Percentiles rank a stretch among this genome's conserved stretches.
These are phyloP conservation scores for Colletotrichum sp. DNA, from an alignment of 2,329 filamentous ascomycete genomes.

Conservation along the genomic window DNA sequence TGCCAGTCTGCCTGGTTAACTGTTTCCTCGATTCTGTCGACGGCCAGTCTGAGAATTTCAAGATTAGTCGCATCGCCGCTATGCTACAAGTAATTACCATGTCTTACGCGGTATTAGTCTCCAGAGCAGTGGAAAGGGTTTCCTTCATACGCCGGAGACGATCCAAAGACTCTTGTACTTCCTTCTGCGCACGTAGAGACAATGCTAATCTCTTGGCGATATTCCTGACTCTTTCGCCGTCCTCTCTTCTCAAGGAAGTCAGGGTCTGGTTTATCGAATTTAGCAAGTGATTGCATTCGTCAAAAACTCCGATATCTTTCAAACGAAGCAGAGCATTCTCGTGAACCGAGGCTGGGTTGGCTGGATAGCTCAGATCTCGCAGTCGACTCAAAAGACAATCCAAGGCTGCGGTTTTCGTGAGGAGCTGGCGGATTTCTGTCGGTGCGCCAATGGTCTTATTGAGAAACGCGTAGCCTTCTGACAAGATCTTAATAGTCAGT, in stretches of 20 bases:
- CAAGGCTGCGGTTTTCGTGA: neutral
- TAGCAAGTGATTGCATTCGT: neutral
- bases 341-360: fast-evolving
- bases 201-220: neutral
- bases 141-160: neutral
- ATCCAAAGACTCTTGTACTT: neutral
- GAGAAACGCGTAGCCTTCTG: fast-evolving
- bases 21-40: neutral
- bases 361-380: fast-evolving
- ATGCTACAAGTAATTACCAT: too few species aligned
- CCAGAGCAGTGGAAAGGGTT: neutral
- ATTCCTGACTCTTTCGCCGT: neutral
- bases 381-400: neutral
- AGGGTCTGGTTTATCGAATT: neutral
- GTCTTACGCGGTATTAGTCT: fast-evolving
- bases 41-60: too few species aligned
- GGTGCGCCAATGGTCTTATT: neutral
- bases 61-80: too few species aligned
- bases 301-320: neutral
- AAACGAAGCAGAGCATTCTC: neutral
- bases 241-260: fast-evolving
- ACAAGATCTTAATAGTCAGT: fast-evolving
- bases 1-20: neutral
- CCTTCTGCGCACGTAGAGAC: neutral
- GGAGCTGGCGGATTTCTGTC: neutral